phyloP scores from a whole-genome alignment of 2,329 filamentous ascomycete genomes.

The Didymellaceae sp. region DNA sequence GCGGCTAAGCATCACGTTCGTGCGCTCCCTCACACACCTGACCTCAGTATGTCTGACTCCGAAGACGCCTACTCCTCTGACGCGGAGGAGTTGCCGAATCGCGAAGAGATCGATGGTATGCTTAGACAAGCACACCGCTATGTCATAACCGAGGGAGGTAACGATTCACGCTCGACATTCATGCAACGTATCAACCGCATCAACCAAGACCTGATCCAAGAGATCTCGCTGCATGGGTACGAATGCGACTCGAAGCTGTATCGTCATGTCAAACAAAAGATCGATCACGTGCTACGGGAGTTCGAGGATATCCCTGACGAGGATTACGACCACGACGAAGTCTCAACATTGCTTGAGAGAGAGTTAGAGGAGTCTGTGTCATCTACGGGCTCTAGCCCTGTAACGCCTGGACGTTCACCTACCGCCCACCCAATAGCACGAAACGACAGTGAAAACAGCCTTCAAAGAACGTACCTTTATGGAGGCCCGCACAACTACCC shows the following conservation, averaged over 20 bases:
- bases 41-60: conserved; percentile 11
- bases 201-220: conserved; percentile 30
- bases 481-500: conserved; percentile 32
- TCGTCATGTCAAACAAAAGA: conserved; percentile 25
- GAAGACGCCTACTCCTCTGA: conserved; percentile 12
- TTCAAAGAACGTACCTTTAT: conserved; percentile 29
- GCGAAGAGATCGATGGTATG: conserved; percentile 27
- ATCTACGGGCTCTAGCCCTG: not conserved
- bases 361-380: not conserved
- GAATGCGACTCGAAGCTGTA: conserved; percentile 32
- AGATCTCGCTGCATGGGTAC: conserved; percentile 20
- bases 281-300: conserved; percentile 27
- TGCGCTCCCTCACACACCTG: not conserved
- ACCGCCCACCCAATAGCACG: not conserved
- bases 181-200: conserved; percentile 35
- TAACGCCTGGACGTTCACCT: not conserved
- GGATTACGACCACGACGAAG: conserved; percentile 16
- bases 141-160: conserved; percentile 28
- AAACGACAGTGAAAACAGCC: not conserved
- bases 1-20: not conserved
- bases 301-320: conserved; percentile 18
- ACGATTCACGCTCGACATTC: conserved; percentile 27
- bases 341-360: conserved; percentile 11
- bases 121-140: conserved; percentile 40
- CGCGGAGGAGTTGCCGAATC: conserved; percentile 12